These are phyloP conservation scores for Mrakiaceae sp. DNA, from an alignment of 1,284 basidiomycete species.

Conservation along the genomic window DNA sequence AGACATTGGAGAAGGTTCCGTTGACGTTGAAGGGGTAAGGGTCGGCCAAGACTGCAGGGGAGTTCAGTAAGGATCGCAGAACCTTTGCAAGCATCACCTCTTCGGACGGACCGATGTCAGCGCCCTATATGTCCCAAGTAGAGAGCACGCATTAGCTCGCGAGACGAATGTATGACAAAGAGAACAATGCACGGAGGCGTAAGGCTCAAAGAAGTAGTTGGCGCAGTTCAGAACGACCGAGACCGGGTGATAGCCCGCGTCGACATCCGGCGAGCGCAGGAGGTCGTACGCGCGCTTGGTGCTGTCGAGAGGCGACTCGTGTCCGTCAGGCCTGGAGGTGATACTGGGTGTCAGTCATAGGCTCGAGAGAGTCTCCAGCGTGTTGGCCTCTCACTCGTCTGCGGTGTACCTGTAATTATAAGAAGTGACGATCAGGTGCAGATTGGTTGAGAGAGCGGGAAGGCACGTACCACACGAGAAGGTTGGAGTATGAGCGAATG, in stretches of 20 bases:
- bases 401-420: slow-evolving; percentile 14
- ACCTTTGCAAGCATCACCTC: no score
- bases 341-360: background rate
- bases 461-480: slow-evolving; percentile 50
- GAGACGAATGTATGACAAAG: slow-evolving; percentile 25
- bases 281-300: slow-evolving; percentile 47
- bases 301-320: slow-evolving; percentile 51
- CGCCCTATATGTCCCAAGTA: no score
- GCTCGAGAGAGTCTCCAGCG: background rate
- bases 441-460: no score
- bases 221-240: slow-evolving; percentile 37
- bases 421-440: no score
- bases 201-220: slow-evolving; percentile 44
- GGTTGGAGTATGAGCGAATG: slow-evolving; percentile 52
- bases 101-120: no score
- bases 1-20: slow-evolving; percentile 48
- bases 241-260: slow-evolving; percentile 53
- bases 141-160: no score
- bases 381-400: slow-evolving; percentile 19
- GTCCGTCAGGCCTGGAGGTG: slow-evolving; percentile 41
- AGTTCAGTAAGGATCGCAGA: no score
- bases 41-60: slow-evolving; percentile 25
- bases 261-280: slow-evolving; percentile 50
- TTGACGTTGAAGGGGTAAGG: slow-evolving; percentile 55
- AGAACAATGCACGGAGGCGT: slow-evolving; percentile 50